Evolutionary conservation across 2,329 filamentous ascomycete species (phyloP).

Genomic region (Ascochyta lentis): DNA sequence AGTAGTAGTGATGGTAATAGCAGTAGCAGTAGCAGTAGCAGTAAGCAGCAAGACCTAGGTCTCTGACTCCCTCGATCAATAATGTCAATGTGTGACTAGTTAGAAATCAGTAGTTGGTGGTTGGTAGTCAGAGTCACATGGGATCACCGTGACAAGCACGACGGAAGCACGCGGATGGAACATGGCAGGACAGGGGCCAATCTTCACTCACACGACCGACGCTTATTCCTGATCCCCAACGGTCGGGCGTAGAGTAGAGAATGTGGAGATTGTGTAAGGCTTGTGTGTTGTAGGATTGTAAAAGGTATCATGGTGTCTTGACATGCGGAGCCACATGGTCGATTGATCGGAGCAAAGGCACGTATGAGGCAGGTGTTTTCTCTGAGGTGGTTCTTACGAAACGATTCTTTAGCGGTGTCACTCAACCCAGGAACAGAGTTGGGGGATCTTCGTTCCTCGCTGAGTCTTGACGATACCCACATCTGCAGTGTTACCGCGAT

Average conservation of each 20-base stretch:
- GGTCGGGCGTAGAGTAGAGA: conserved; percentile 3
- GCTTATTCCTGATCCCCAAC: background rate
- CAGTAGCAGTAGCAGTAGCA: no score
- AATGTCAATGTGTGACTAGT: no score
- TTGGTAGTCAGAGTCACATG: no score
- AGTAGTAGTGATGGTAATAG: no score
- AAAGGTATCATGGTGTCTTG: conserved; percentile 12
- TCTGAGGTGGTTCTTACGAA: background rate
- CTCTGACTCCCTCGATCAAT: no score
- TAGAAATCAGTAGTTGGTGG: no score
- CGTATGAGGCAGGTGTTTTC: conserved; percentile 9
- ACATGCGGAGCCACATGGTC: conserved; percentile 9
- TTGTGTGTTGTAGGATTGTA: background rate
- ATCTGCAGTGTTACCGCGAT: conserved; percentile 17
- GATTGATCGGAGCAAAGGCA: background rate
- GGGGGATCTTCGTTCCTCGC: background rate
- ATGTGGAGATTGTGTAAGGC: conserved; percentile 8
- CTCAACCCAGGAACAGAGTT: conserved; percentile 4
- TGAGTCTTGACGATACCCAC: conserved; percentile 3
- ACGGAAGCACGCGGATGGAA: conserved; percentile 17
- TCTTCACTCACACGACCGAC: background rate
- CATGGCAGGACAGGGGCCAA: conserved; percentile 9
- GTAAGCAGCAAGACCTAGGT: no score
- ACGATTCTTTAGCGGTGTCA: conserved; percentile 3
- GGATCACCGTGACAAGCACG: no score